A percentile compares a stretch with the other conserved stretches of the same genome.
phyloP scores from a whole-genome alignment of 345 rosid genomes.

The Lenwebbia sp. region DNA sequence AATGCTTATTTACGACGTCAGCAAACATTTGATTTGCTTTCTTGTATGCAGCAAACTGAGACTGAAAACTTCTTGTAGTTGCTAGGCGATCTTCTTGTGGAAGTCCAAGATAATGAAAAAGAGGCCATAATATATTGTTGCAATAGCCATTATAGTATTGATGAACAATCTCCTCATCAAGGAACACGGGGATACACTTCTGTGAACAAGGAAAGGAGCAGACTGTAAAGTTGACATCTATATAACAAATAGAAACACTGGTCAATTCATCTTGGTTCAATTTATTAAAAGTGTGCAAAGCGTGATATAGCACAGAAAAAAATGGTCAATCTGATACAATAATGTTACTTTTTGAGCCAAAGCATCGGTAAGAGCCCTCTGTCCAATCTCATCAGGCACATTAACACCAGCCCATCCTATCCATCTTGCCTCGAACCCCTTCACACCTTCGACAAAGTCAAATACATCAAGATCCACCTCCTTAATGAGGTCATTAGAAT shows the following conservation, averaged over 20 bases:
- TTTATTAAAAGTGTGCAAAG: neutral
- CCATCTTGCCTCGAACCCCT: conserved; percentile 99
- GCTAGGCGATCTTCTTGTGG: conserved; percentile 99
- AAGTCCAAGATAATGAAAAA: conserved; percentile 94
- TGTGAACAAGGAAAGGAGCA: conserved; percentile 14
- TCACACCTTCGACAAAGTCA: conserved; percentile 61
- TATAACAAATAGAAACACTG: neutral
- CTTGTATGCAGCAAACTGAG: conserved; percentile 93
- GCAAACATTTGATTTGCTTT: conserved; percentile 99
- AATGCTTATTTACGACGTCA: conserved; percentile 83
- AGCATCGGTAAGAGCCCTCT: conserved; percentile 86
- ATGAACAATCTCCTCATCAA: conserved; percentile 98
- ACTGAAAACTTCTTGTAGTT: conserved; percentile 95
- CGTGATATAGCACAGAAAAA: neutral
- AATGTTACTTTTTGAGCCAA: conserved; percentile 77
- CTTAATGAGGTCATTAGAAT: neutral
- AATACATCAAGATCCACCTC: conserved; percentile 15
- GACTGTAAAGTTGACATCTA: neutral
- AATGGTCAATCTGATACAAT: neutral
- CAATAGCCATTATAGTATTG: conserved; percentile 98
- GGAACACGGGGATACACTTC: conserved; percentile 99
- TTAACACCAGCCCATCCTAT: conserved; percentile 99
- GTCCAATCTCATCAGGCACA: conserved; percentile 95
- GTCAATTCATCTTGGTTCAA: neutral
- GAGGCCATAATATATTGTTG: conserved; percentile 98